These are phyloP conservation scores for Teunomyces panamensis DNA, from an alignment of 805 yeast species.

Conservation along the genomic window DNA sequence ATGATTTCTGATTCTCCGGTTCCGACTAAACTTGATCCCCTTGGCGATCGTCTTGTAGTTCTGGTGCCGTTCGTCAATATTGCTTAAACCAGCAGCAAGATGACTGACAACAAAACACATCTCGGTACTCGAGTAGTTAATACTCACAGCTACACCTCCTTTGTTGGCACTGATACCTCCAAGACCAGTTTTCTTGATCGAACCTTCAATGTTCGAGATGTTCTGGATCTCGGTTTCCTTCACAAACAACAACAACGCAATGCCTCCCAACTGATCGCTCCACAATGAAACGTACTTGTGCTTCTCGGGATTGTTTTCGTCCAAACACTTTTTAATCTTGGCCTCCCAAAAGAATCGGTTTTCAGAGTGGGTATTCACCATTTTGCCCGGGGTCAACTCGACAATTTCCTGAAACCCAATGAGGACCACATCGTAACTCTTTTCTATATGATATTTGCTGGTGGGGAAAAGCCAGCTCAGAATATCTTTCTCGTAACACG, in stretches of 20 bases:
- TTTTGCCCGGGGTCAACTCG: conserved; percentile 79
- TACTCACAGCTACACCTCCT: conserved; percentile 75
- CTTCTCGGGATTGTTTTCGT: conserved; percentile 28
- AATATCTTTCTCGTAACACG: conserved; percentile 41
- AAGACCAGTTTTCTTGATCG: conserved; percentile 85
- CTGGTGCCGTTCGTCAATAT: conserved; percentile 78
- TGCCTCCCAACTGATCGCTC: conserved; percentile 84
- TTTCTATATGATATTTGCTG: conserved; percentile 22
- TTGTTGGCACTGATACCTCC: conserved; percentile 86
- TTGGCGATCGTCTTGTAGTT: conserved; percentile 78
- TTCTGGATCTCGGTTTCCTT: conserved; percentile 48
- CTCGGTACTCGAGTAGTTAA: conserved; percentile 61
- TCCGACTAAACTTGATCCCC: conserved; percentile 62
- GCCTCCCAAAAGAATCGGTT: conserved; percentile 64
- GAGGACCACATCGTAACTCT: conserved; percentile 64
- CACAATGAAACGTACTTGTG: conserved; percentile 56
- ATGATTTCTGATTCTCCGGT: conserved; percentile 66
- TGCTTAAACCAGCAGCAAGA: conserved; percentile 88
- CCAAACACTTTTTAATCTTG: conserved; percentile 51
- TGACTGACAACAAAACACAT: conserved; percentile 83
- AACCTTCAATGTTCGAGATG: conserved; percentile 63
- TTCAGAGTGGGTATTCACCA: conserved; percentile 70
- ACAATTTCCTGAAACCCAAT: conserved; percentile 88
- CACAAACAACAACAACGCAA: conserved; percentile 66
- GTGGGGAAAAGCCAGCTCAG: conserved; percentile 46